Evolutionary conservation across 305 asterid species (phyloP), one percentile per base, ranked within the genome.

Genomic region (Ajuga reptans): DNA sequence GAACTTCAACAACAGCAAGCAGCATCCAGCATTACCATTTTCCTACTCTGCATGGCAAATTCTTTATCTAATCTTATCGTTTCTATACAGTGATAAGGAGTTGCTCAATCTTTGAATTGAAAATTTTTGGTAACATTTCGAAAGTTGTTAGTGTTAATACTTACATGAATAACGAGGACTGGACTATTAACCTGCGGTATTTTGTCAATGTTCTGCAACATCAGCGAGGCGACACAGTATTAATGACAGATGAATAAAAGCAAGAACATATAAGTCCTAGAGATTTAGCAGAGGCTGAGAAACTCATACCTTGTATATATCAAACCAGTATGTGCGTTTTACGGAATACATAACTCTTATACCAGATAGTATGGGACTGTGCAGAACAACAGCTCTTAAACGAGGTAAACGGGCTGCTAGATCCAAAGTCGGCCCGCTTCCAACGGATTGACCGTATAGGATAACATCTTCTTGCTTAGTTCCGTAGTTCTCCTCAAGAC

Each of bases 391-490:
- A 27, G 95, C 96, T 75, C 95, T 80, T 73, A 89, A 75, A 62
- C 89, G 84, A 52, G 96, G 92, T 49, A 85, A 68, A 66, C 96
- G 96, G 75, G 92, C 81, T 4, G 96, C 92, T 27, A 92, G 85
- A 73, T 89, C 94, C 81, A 92, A 81, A 57, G 96, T 86, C 4
- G 96, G 98, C 9, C 98, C 98, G 69, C 98, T 92, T 16, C 98
- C 98, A 29, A 92, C 96, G 6, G 98, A 92, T 71, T 92, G 98
- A 45, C 98, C 98, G 17, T 89, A 92, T 16, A 92, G 82, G 68
- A 92, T 87, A 18, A 92, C 77, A 42, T 89, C 95, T 76, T 92
- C 96, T 72, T 89, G 96, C 77, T 87, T 92, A 15, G 94, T 84
- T 45, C 95, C 92, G 72, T 92, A 92, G 73, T 83, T 87, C 86